Percentiles rank a stretch among this genome's conserved stretches.
Conservation (phyloP, 345 rosid genomes). For the Dovyalis caffra region DNA sequence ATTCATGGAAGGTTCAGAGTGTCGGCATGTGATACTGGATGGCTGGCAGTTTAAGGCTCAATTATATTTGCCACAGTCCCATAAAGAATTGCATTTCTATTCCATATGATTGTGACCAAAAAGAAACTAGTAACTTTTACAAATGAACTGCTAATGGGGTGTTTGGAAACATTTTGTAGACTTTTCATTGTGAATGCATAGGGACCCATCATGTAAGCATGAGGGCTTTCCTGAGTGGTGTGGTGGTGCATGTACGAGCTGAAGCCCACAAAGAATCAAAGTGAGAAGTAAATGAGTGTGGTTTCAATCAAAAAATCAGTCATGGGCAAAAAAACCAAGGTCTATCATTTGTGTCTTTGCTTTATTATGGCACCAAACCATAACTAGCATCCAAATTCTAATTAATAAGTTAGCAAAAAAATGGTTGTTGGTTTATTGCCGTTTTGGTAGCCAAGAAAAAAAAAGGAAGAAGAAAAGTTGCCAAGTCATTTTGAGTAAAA, state of each 20-base stretch:
- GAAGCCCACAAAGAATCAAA: neutral
- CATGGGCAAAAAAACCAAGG: neutral
- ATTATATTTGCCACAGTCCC: neutral
- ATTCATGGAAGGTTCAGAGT: neutral
- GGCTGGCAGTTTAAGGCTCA: neutral
- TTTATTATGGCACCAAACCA: neutral
- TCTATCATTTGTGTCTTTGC: neutral
- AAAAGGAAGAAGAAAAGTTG: neutral
- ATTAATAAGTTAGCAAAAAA: neutral
- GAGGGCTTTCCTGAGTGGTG: neutral
- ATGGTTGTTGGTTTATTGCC: neutral
- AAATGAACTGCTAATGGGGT: neutral
- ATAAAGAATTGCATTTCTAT: neutral
- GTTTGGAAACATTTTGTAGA: neutral
- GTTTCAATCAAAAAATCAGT: neutral
- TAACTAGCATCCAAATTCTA: neutral
- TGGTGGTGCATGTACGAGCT: neutral
- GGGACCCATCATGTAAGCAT: neutral
- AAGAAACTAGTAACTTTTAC: neutral
- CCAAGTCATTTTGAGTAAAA: neutral
- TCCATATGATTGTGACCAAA: neutral
- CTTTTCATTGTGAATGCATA: neutral
- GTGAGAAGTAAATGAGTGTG: neutral
- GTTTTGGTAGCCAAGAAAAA: neutral
- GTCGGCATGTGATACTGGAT: conserved; percentile 6